A percentile compares a stretch with the other conserved stretches of the same genome.
Evolutionary conservation across 257 asterid species (phyloP).

Genomic region (Solanum appendiculatum): DNA sequence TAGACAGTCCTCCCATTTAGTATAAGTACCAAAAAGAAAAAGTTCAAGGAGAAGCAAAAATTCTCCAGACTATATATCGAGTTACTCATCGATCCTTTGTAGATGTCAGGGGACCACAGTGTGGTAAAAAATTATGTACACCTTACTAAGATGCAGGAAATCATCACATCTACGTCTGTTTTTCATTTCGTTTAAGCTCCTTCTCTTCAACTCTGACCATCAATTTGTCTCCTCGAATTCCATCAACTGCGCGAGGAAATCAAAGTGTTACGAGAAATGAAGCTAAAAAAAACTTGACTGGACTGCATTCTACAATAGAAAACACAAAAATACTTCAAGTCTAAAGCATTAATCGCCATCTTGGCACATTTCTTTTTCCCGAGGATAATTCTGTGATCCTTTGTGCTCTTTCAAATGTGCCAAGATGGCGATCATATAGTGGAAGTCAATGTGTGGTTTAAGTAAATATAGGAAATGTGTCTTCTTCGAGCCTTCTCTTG

Average conservation of each 20-base stretch:
- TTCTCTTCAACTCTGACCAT: not conserved
- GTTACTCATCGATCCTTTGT: not conserved
- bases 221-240: constrained; percentile 26
- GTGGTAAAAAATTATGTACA: not conserved
- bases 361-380: not conserved
- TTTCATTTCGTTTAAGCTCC: not conserved
- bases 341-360: not conserved
- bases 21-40: not conserved
- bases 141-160: not conserved
- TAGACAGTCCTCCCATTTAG: too few species aligned
- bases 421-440: not conserved
- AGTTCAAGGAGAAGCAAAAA: not conserved
- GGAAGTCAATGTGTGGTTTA: not conserved
- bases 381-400: not conserved
- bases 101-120: not conserved
- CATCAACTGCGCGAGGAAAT: constrained; percentile 24
- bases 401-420: not conserved
- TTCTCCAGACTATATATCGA: not conserved
- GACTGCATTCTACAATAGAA: not conserved
- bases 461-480: not conserved
- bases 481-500: not conserved
- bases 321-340: not conserved
- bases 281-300: not conserved
- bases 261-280: not conserved
- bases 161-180: not conserved